Evolutionary conservation across 1,284 basidiomycete species (phyloP), one percentile per base, ranked within the genome.

Genomic region (Cutaneotrichosporon mucoides): DNA sequence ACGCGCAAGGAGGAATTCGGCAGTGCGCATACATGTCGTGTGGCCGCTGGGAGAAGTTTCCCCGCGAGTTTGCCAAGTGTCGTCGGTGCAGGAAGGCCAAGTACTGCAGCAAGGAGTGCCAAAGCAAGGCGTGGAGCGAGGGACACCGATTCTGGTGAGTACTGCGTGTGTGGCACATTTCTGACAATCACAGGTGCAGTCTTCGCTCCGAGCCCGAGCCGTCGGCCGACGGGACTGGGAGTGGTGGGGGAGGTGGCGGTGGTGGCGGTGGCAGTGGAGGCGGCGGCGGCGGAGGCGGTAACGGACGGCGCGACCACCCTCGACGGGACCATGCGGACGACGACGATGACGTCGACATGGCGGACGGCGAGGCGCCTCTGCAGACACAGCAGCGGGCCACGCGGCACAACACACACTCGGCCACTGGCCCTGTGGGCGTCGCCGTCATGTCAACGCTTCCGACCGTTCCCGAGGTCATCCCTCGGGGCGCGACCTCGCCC

Each of bases 11-110:
- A 61, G 96, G 96, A 4, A 94, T 98, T 64, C 81, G 95, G 60
- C 96, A 98, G 76, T 99, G 95, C 81, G 96, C 96, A 5, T 96
- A 97, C 75, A 98, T 96, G 92, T 83, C 89, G 50, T 99, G 96
- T 70, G 95, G 95, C 0, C 85, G 86, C 67, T 98, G 95, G 96
- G 95, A 99, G 77, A 82, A 84, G 24, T 92, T 86, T 69, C 91
- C 95, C 5, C 84, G 94, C 38, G 92, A 99, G 77, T 99, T 99
- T 79, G 94, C 95, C 15, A 99, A 99, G 76, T 99, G 95, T 73
- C 79, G 96, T 56, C 82, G 94, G 63, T 99, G 96, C 80, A 81
- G 94, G 67, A 98, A 98, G 79, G 95, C 95, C 9, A 99, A 99
- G 78, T 99, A 99, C 76, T 99, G 96, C 76, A 91, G 90, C 56